phyloP scores from a whole-genome alignment of 1,139 yeast genomes.

The Maudiozyma humilis region DNA sequence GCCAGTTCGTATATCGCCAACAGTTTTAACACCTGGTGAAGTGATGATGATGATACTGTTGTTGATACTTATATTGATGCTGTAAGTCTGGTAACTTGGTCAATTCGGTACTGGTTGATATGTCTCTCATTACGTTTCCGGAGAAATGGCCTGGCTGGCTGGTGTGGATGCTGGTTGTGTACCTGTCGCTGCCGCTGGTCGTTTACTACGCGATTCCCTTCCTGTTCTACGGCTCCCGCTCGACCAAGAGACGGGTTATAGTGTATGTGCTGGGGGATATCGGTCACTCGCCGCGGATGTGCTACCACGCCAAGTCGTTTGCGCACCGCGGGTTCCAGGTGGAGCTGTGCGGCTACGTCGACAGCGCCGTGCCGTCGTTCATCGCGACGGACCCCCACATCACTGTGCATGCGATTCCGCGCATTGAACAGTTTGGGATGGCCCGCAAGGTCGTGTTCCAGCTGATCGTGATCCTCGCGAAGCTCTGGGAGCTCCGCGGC shows the following conservation, averaged over 20 bases:
- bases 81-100: too few relatives aligned
- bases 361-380: conserved; percentile 45
- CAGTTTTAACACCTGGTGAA: too few relatives aligned
- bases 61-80: too few relatives aligned
- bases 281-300: conserved; percentile 94
- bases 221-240: conserved; percentile 28
- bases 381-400: conserved; percentile 45
- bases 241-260: conserved; percentile 46
- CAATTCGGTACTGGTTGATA: neutral
- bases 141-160: conserved; percentile 15
- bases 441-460: conserved; percentile 53
- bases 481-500: conserved; percentile 51
- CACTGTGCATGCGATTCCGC: conserved; percentile 39
- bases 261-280: conserved; percentile 86
- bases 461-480: conserved; percentile 36
- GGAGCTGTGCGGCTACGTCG: conserved; percentile 77
- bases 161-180: conserved; percentile 28
- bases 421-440: conserved; percentile 39
- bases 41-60: too few relatives aligned
- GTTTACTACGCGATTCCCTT: conserved; percentile 32
- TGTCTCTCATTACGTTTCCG: conserved; percentile 4
- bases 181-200: conserved; percentile 33
- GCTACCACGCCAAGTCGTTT: conserved; percentile 79
- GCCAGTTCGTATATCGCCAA: neutral
- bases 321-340: conserved; percentile 64